These are phyloP conservation scores for Reticulascus tulasneorum DNA, from an alignment of 2,329 filamentous ascomycete genomes.

Conservation along the genomic window DNA sequence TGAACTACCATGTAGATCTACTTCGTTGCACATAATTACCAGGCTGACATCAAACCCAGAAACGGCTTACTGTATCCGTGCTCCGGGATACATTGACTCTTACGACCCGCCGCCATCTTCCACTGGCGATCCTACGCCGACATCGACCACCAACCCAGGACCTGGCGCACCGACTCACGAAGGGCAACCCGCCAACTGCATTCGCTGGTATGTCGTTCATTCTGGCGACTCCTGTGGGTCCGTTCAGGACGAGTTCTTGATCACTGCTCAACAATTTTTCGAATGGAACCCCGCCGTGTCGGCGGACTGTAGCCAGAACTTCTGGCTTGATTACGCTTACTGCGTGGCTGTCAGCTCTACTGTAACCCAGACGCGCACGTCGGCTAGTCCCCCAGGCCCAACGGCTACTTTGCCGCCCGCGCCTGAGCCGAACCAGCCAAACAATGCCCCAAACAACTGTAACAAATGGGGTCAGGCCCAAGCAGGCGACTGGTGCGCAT, in stretches of 20 bases:
- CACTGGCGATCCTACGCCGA: not conserved
- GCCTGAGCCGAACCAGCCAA: too few species aligned
- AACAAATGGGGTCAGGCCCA: constrained; percentile 14
- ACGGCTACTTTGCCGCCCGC: constrained; percentile 14
- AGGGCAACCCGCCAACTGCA: constrained; percentile 14
- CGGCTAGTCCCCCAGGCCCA: constrained; percentile 9
- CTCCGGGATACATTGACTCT: too few species aligned
- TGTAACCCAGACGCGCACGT: constrained; percentile 8
- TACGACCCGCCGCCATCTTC: not conserved
- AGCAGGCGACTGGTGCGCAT: constrained; percentile 11
- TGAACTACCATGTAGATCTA: too few species aligned
- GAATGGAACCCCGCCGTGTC: constrained; percentile 17
- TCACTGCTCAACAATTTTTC: constrained; percentile 11
- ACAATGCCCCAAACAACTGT: constrained; percentile 10
- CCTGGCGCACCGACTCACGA: constrained; percentile 12
- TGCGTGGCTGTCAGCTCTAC: constrained; percentile 14
- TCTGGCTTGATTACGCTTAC: constrained; percentile 20
- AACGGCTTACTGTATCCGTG: too few species aligned
- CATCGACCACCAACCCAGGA: too few species aligned
- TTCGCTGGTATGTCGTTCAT: constrained; percentile 12
- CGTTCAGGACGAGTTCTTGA: constrained; percentile 5
- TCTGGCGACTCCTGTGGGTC: constrained; percentile 13
- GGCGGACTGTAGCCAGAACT: constrained; percentile 17
- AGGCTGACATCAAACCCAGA: too few species aligned
- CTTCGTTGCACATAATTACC: too few species aligned